Evolutionary conservation across 805 yeast genomes (phyloP).

Genomic region (Priceomyces castillae): DNA sequence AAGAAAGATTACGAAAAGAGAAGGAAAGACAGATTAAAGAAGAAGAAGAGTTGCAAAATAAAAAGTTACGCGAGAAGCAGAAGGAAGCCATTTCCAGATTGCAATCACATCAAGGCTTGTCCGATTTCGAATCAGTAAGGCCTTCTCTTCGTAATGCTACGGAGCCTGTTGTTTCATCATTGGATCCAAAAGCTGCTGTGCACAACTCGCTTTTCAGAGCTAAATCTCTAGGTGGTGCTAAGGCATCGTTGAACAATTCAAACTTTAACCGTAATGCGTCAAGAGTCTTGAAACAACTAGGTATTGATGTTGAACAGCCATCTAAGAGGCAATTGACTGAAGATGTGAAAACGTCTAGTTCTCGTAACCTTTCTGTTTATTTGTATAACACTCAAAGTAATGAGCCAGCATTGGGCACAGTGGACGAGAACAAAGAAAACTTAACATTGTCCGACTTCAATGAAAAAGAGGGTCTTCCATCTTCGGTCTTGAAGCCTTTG

Average conservation of each 20-base stretch:
- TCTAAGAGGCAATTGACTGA: slow-evolving; percentile 14
- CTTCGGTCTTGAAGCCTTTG: slow-evolving; percentile 2
- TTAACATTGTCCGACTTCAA: slow-evolving; percentile 15
- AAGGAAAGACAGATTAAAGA: slow-evolving; percentile 15
- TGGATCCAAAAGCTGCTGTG: slow-evolving; percentile 35
- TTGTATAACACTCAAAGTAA: slow-evolving; percentile 13
- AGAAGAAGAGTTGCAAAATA: slow-evolving; percentile 17
- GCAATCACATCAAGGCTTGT: slow-evolving; percentile 14
- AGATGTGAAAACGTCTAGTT: slow-evolving; percentile 36
- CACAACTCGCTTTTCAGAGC: slow-evolving; percentile 33
- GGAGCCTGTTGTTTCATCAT: slow-evolving; percentile 26
- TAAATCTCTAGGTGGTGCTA: slow-evolving; percentile 30
- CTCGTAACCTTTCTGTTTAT: slow-evolving; percentile 27
- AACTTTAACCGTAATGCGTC: slow-evolving; percentile 24
- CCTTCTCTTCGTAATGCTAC: slow-evolving; percentile 21
- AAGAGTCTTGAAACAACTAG: slow-evolving; percentile 35
- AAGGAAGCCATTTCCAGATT: slow-evolving; percentile 27
- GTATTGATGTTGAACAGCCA: slow-evolving; percentile 27
- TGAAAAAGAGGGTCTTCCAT: slow-evolving; percentile 11
- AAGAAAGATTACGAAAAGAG: slow-evolving; percentile 10
- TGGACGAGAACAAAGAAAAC: slow-evolving; percentile 14
- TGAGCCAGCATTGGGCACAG: slow-evolving; percentile 5
- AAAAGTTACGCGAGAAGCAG: slow-evolving; percentile 25
- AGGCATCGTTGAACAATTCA: slow-evolving; percentile 17
- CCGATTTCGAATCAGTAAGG: slow-evolving; percentile 15